Evolutionary conservation across 768 basidiomycete genomes (phyloP).

Genomic region (Leccinum ochraceum): DNA sequence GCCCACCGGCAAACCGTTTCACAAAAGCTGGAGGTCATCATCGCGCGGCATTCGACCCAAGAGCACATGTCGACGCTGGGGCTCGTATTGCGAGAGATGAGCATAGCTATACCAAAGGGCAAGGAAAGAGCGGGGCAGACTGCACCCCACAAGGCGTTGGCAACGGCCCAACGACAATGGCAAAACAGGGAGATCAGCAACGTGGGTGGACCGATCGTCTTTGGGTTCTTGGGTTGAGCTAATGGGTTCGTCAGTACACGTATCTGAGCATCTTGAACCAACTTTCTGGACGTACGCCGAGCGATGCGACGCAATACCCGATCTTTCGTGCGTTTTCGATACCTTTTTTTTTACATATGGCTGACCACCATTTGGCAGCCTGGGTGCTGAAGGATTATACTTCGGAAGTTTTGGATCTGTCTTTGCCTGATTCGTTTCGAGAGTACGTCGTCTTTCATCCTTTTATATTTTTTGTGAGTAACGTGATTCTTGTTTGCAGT

Average conservation of each 20-base stretch:
- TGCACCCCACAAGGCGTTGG: conserved; percentile 46
- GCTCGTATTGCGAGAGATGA: conserved; percentile 44
- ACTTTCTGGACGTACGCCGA: conserved; percentile 89
- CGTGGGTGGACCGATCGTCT: conserved; percentile 43
- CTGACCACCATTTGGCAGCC: conserved; percentile 44
- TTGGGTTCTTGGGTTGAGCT: neutral
- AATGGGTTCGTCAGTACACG: conserved; percentile 58
- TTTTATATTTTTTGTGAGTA: neutral
- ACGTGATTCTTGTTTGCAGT: conserved; percentile 39
- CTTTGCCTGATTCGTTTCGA: conserved; percentile 59
- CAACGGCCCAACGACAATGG: conserved; percentile 80
- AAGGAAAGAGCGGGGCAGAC: conserved; percentile 13
- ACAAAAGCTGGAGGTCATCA: conserved; percentile 49
- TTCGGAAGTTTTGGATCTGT: conserved; percentile 67
- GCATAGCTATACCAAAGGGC: conserved; percentile 26
- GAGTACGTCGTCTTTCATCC: conserved; percentile 52
- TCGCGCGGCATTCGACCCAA: conserved; percentile 42
- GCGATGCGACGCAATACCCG: conserved; percentile 94
- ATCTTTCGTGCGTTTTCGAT: conserved; percentile 66
- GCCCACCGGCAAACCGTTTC: conserved; percentile 61
- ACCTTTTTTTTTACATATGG: neutral
- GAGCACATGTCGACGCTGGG: conserved; percentile 44
- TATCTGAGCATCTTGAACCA: conserved; percentile 91
- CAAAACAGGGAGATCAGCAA: conserved; percentile 91
- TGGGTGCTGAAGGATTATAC: conserved; percentile 90